Percentiles rank a stretch among this genome's conserved stretches.
Evolutionary conservation across 176 grass and related monocot genomes (phyloP).

Genomic region (Canna indica): DNA sequence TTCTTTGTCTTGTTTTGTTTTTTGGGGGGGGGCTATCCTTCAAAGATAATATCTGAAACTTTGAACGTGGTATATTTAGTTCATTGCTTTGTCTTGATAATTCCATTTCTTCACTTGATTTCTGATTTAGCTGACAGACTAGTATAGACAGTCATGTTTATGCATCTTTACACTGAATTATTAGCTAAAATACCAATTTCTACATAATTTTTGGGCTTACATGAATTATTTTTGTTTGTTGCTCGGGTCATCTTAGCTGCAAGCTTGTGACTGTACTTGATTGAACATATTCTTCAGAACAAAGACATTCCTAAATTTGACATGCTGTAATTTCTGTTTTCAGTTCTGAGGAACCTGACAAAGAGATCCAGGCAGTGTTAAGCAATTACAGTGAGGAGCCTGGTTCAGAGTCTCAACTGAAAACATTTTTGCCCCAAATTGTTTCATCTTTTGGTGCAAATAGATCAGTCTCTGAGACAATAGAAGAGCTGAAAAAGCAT

Average conservation of each 20-base stretch:
- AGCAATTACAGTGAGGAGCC: slow-evolving; percentile 42
- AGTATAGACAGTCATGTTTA: not conserved
- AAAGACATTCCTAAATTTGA: not conserved
- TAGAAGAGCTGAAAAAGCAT: slow-evolving; percentile 75
- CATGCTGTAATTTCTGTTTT: not conserved
- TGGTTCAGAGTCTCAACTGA: slow-evolving; percentile 45
- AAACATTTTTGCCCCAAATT: slow-evolving; percentile 67
- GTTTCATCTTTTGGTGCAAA: slow-evolving; percentile 63
- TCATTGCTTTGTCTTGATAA: not conserved
- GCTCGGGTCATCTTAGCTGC: not conserved
- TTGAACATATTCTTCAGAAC: not conserved
- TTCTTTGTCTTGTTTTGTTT: not conserved
- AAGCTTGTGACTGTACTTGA: not conserved
- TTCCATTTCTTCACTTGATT: not conserved
- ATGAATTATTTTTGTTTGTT: not conserved
- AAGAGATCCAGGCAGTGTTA: slow-evolving; percentile 57
- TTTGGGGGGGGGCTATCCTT: too few species aligned
- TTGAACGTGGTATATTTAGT: not conserved
- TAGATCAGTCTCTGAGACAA: slow-evolving; percentile 57
- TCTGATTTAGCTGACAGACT: not conserved
- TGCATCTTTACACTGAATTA: not conserved
- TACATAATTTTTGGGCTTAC: not conserved
- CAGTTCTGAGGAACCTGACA: slow-evolving; percentile 67
- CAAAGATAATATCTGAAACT: not conserved
- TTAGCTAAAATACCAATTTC: not conserved